These are phyloP conservation scores for Paraphaeosphaeria sporulosa DNA, from an alignment of 2,329 filamentous ascomycete genomes.

Conservation along the genomic window DNA sequence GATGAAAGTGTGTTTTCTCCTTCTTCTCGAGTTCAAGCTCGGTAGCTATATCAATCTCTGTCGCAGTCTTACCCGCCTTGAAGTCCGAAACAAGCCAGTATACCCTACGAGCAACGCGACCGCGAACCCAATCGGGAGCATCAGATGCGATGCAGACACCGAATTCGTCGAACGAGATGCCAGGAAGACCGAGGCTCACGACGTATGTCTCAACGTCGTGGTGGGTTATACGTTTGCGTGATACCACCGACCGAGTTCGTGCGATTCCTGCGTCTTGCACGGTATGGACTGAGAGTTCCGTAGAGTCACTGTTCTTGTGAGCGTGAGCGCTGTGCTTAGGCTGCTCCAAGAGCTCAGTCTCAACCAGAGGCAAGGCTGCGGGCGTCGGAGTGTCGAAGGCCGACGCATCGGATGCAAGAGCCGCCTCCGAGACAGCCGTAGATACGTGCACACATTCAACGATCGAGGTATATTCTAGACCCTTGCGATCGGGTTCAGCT, in stretches of 20 bases:
- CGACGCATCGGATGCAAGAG: background rate
- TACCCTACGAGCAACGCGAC: constrained; percentile 1
- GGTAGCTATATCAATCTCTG: background rate
- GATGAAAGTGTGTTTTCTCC: background rate
- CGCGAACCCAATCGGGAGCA: constrained; percentile 2
- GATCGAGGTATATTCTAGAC: too few species aligned
- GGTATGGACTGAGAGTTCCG: background rate
- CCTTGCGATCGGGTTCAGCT: background rate
- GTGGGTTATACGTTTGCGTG: background rate
- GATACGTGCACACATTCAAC: too few species aligned
- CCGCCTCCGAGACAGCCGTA: background rate
- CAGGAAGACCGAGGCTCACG: background rate
- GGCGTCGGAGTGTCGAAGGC: background rate
- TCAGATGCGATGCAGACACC: constrained; percentile 2
- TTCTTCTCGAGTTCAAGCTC: constrained; percentile 6
- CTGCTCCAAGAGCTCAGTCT: background rate
- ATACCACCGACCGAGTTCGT: background rate
- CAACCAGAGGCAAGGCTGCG: background rate
- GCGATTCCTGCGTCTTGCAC: background rate
- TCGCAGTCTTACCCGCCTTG: too few species aligned
- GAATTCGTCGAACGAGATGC: background rate
- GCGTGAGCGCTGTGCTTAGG: background rate
- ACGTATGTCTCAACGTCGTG: background rate
- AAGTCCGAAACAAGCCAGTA: background rate
- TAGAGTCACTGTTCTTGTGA: background rate